Conservation (phyloP, 129 eudicot species). For the Helichrysum umbraculigerum region DNA sequence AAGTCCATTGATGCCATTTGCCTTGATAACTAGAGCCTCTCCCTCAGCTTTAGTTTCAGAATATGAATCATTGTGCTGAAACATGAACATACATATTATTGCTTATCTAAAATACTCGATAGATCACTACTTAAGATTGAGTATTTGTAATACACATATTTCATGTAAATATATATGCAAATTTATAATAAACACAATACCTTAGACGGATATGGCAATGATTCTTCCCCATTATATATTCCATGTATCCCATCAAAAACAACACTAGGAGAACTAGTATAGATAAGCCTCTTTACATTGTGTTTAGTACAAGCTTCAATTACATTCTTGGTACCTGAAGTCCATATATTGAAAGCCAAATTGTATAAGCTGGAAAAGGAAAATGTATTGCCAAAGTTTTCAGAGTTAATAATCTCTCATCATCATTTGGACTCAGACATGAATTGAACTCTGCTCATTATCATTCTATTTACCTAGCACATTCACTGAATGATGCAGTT, state of each 20-base stretch:
- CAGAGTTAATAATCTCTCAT: constrained; percentile 3
- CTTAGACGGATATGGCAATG: constrained; percentile 81
- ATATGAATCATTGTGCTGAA: constrained; percentile 94
- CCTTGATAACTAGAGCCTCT: constrained; percentile 81
- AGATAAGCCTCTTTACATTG: constrained; percentile 79
- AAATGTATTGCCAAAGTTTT: neutral
- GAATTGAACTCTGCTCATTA: constrained; percentile 6
- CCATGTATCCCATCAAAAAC: constrained; percentile 88
- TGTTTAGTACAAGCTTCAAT: constrained; percentile 84
- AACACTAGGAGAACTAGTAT: constrained; percentile 94
- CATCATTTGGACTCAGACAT: constrained; percentile 4
- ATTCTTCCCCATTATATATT: constrained; percentile 73
- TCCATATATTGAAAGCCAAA: constrained; percentile 12
- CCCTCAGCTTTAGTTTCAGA: constrained; percentile 96
- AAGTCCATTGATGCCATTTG: constrained; percentile 87
- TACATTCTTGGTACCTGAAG: constrained; percentile 75
- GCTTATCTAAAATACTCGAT: constrained; percentile 8
- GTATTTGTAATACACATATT: constrained; percentile 3
- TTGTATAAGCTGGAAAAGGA: constrained; percentile 20
- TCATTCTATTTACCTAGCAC: constrained; percentile 59
- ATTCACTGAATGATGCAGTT: constrained; percentile 80
- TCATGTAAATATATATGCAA: neutral
- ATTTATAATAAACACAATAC: constrained; percentile 36
- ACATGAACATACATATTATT: constrained; percentile 13
- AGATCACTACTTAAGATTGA: neutral